These are phyloP conservation scores for Exserohilum rostratum DNA, from an alignment of 2,329 filamentous ascomycete species.

Conservation along the genomic window DNA sequence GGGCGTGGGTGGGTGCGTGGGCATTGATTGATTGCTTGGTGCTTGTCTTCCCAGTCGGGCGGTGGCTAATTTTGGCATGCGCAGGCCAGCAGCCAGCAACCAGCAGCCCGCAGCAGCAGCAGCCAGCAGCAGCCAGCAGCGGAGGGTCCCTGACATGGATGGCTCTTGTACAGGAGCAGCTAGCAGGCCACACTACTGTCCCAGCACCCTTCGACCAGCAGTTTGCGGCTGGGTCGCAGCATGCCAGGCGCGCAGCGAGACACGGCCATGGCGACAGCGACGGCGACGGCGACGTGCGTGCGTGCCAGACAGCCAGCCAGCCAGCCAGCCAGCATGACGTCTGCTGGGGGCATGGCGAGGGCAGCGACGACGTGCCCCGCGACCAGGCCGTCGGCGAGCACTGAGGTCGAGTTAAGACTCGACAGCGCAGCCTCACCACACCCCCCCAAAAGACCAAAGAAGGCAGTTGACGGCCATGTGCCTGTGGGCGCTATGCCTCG, in stretches of 20 bases:
- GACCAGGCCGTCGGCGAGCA: neutral
- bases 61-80: conserved; percentile 22
- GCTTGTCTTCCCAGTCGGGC: neutral
- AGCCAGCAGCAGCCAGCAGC: too few species aligned
- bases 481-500: conserved; percentile 12
- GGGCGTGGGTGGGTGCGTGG: too few species aligned
- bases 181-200: conserved; percentile 7
- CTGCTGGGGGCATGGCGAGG: neutral
- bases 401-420: conserved; percentile 1
- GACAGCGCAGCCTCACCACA: neutral
- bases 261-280: neutral
- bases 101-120: too few species aligned
- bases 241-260: neutral
- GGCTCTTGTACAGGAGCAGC: too few species aligned
- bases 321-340: too few species aligned
- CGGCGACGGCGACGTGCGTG: neutral
- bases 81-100: neutral
- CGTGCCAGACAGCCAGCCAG: conserved; percentile 1
- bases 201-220: conserved; percentile 8
- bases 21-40: neutral
- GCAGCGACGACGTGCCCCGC: neutral
- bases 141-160: conserved; percentile 18
- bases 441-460: too few species aligned
- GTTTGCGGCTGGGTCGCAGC: conserved; percentile 5
- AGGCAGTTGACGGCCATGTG: conserved; percentile 5